Percentiles rank a stretch among this genome's conserved stretches.
Evolutionary conservation across 768 basidiomycete genomes (phyloP).

Genomic region (Suillus brevipes): DNA sequence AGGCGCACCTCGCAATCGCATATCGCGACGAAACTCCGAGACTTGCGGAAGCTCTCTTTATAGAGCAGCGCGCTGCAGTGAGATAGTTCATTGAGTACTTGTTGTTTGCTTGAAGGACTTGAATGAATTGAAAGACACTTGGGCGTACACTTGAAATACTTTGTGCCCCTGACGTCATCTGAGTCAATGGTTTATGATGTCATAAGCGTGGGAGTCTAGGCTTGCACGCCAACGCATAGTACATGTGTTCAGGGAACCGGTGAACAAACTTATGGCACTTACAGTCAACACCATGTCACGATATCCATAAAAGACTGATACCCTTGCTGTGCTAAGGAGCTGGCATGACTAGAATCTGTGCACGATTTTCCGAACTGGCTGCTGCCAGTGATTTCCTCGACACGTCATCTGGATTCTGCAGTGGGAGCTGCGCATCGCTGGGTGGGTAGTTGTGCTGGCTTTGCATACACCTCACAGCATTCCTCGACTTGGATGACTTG

Average conservation of each 20-base stretch:
- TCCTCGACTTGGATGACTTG: background rate
- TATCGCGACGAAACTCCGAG: background rate
- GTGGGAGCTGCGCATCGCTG: background rate
- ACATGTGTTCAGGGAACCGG: too few relatives aligned
- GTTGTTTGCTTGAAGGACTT: background rate
- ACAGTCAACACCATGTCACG: too few relatives aligned
- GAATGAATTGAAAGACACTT: background rate
- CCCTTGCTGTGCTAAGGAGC: too few relatives aligned
- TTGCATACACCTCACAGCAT: background rate
- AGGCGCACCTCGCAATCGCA: background rate
- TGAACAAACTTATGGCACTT: too few relatives aligned
- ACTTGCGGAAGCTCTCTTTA: background rate
- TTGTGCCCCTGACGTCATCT: background rate
- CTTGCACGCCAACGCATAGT: too few relatives aligned
- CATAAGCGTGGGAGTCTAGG: background rate
- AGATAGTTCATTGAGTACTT: slow-evolving; percentile 1
- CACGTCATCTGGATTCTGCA: too few relatives aligned
- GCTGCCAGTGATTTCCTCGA: too few relatives aligned
- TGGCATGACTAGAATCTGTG: background rate
- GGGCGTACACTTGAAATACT: background rate
- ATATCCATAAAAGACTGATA: too few relatives aligned
- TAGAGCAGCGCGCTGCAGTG: background rate
- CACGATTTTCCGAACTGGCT: background rate
- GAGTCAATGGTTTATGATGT: background rate
- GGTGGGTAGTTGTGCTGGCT: background rate